Base-by-base conservation (phyloP, 2,329 filamentous ascomycete species). In the Epichloe festucae region DNA sequence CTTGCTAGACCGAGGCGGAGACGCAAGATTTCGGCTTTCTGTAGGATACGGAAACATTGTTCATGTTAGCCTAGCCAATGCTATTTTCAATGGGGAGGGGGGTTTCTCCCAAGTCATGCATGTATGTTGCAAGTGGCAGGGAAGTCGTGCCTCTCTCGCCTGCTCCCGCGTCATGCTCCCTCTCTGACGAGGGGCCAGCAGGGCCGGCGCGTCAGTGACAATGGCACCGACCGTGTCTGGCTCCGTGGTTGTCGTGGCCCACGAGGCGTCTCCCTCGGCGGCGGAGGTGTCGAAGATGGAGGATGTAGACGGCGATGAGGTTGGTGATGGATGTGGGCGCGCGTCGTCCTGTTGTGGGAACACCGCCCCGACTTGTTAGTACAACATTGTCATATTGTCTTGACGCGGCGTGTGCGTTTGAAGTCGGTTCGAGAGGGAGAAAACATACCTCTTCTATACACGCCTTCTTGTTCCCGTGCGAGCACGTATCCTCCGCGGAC, bases 1-100 rank as follows among this genome's bases (percentile, higher is more conserved):
- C 77, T 78, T 14, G 84, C 86, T 19, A 89, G 76, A 31, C 78
- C 74, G 15, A 90, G 77, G n/a, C 85, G 77, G 10, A 87, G 74
- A 49, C 77, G 77, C 44, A 89, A 71, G 47, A 81, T 77, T 61
- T 85, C 78, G 19, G 81, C 82, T 67, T 78, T 77, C 76, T 85
- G 47, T 17, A 34, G 36, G 17, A 23, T 14, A 15, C 1, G 21
- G 17, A 39, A 19, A 19, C 2, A 17, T 17, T 2, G 4, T 12
- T 11, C 19, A 19, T 52, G 54, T 46, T 41, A 47, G 12, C 5
- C 15, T 41, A 47, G 12, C 5, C 15, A 15, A 27, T 27, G 23
- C 8, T 23, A 23, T 38, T 15, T 6, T 5, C 4, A 3, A 7
- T 12, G 36, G 12, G 12, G 14, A 15, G 12, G 36, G 4, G 36